Base-by-base conservation (phyloP, 768 basidiomycete genomes). In the Rhizopogon salebrosus region DNA sequence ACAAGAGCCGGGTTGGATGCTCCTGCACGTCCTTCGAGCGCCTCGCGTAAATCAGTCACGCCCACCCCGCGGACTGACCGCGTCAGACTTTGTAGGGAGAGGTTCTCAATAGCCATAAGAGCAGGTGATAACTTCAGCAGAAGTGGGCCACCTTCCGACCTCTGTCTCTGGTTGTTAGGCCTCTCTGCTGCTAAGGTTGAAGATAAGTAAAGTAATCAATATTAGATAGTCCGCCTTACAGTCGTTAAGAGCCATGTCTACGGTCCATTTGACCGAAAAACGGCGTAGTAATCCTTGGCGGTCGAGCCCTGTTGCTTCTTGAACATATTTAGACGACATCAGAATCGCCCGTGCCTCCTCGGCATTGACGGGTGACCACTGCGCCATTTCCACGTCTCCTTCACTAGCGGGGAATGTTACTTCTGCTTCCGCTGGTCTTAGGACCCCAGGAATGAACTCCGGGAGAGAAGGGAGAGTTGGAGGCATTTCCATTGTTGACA, bases 31-130 rank as follows among this genome's bases (percentile, higher is more conserved):
- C 91, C 91, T 71, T 92, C 90, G 4, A 97, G 72, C 4, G 94
- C 94, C 59, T 94, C 92, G 49, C 92, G 78, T 29, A 97, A 76
- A 64, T 95, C 92, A 1, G 82, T 84, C 22, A 95, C 92, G 22
- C 93, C 94, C 14, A 95, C 84, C 0, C 87, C 86, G 54, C 87
- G 80, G 3, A 82, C 81, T 3, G 89, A 88, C 52, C 89, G 80
- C 18, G 87, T 80, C 52, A 95, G 70, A 62, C 90, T 92, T 64
- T 90, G 89, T 52, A 92, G 75, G 6, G 94, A 95, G 31, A 91
- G 75, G 65, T 95, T 95, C 61, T 94, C 89, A 49, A 90, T 89
- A 58, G 89, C 85, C 90, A 94, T 95, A 56, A 95, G 73, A 14
- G 87, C 84, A 31, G 90, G 90, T 5, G 90, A 87, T 31, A 93